These are phyloP conservation scores for Aureobasidium mangrovei DNA, from an alignment of 2,329 filamentous ascomycete genomes.

Conservation along the genomic window DNA sequence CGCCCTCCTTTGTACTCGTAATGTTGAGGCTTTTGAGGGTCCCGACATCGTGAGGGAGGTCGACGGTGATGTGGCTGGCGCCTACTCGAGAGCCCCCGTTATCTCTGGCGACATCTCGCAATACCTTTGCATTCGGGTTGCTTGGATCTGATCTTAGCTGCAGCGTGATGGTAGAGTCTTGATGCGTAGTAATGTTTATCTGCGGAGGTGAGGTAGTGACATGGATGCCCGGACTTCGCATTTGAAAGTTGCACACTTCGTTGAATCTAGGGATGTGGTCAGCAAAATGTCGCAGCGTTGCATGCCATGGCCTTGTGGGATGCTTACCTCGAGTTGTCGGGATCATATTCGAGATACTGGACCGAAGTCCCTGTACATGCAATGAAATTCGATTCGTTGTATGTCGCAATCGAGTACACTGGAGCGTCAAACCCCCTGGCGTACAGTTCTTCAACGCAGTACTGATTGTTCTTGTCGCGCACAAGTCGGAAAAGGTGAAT, in stretches of 20 bases:
- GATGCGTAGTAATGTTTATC: slow-evolving; percentile 47
- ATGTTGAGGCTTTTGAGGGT: slow-evolving; percentile 15
- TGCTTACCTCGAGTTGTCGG: slow-evolving; percentile 13
- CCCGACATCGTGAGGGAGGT: slow-evolving; percentile 12
- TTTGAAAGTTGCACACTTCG: slow-evolving; percentile 22
- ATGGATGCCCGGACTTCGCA: slow-evolving; percentile 35
- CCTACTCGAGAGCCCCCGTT: background rate
- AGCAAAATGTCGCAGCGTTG: background rate
- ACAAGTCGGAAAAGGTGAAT: slow-evolving; percentile 32
- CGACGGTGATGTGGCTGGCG: slow-evolving; percentile 8
- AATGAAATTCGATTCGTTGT: slow-evolving; percentile 48
- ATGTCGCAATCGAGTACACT: slow-evolving; percentile 49
- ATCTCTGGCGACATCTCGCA: background rate
- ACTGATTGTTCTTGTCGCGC: slow-evolving; percentile 42
- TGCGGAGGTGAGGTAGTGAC: slow-evolving; percentile 39
- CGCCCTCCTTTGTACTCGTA: slow-evolving; percentile 20
- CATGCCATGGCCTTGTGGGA: background rate
- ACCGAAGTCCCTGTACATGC: slow-evolving; percentile 36
- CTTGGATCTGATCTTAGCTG: slow-evolving; percentile 17
- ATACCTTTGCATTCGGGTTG: background rate
- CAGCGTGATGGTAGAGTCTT: slow-evolving; percentile 45
- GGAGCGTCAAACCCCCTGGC: slow-evolving; percentile 39
- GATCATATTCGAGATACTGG: slow-evolving; percentile 34
- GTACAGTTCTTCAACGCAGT: slow-evolving; percentile 34
- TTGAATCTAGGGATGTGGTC: background rate